phyloP scores from a whole-genome alignment of 371 early-diverging fungal genomes.

The Phascolomyces articulosus region DNA sequence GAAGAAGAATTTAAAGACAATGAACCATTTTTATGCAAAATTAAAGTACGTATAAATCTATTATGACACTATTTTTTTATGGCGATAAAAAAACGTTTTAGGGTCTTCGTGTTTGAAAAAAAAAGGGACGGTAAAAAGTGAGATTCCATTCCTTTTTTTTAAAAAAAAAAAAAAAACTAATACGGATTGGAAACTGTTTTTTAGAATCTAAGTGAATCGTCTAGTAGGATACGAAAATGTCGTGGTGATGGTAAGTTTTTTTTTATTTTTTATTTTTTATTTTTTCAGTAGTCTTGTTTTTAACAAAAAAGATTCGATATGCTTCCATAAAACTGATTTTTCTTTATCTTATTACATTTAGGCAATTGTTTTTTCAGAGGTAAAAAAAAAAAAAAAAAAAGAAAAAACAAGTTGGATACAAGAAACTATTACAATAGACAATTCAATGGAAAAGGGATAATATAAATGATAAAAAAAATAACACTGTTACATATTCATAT shows the following conservation, averaged over 20 bases:
- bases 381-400: conserved; percentile 22
- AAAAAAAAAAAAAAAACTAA: not conserved
- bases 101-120: too few relatives aligned
- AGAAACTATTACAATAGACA: too few relatives aligned
- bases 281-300: not conserved
- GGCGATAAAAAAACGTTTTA: too few relatives aligned
- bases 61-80: too few relatives aligned
- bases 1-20: conserved; percentile 62
- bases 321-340: too few relatives aligned
- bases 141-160: not conserved
- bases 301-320: not conserved
- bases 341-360: too few relatives aligned
- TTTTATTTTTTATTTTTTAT: not conserved
- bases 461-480: too few relatives aligned
- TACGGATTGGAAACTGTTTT: not conserved
- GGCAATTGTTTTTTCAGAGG: conserved; percentile 79
- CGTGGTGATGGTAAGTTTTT: conserved; percentile 68
- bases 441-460: too few relatives aligned
- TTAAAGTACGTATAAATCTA: conserved; percentile 40
- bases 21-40: conserved; percentile 56
- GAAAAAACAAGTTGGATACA: not conserved
- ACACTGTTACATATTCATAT: too few relatives aligned
- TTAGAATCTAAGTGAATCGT: conserved; percentile 56
- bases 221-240: conserved; percentile 62
- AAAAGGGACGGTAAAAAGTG: too few relatives aligned